Evolutionary conservation across 139 green algal genomes (phyloP).

Genomic region (Chlamydomonas applanata): DNA sequence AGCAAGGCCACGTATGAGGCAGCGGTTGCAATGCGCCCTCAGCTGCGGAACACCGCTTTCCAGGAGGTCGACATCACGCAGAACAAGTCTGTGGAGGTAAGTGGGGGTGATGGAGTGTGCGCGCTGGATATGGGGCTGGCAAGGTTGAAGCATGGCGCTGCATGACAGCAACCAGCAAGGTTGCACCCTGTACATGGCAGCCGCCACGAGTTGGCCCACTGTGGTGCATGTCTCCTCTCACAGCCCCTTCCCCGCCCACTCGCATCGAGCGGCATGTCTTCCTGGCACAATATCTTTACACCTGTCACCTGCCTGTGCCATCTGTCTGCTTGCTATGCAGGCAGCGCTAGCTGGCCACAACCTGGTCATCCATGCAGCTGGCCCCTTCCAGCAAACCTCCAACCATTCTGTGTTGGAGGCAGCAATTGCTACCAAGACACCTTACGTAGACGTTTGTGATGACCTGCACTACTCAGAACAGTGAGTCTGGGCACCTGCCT

Average conservation of each 20-base stretch:
- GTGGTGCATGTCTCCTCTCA: neutral
- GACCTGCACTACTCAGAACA: slow-evolving; percentile 73
- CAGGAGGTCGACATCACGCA: slow-evolving; percentile 50
- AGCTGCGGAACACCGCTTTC: slow-evolving; percentile 51
- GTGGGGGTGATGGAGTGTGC: no score
- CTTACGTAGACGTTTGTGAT: slow-evolving; percentile 97
- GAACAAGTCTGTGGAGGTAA: slow-evolving; percentile 45
- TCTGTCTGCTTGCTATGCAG: slow-evolving; percentile 18
- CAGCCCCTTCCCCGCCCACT: no score
- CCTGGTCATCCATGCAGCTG: slow-evolving; percentile 86
- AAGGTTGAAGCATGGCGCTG: no score
- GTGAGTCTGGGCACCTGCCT: slow-evolving; percentile 24
- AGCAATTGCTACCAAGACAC: slow-evolving; percentile 61
- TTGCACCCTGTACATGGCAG: neutral
- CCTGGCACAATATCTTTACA: slow-evolving; percentile 6
- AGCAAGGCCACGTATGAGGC: slow-evolving; percentile 44
- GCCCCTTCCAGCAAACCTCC: slow-evolving; percentile 88
- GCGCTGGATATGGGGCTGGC: no score
- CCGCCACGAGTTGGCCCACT: no score
- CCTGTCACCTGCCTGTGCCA: no score
- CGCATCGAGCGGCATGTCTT: no score
- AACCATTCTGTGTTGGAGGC: slow-evolving; percentile 76
- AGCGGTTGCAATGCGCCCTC: slow-evolving; percentile 49
- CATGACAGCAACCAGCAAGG: neutral
- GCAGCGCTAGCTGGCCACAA: slow-evolving; percentile 36